phyloP scores from a whole-genome alignment of 257 asterid species.

The Fraxinus americana region DNA sequence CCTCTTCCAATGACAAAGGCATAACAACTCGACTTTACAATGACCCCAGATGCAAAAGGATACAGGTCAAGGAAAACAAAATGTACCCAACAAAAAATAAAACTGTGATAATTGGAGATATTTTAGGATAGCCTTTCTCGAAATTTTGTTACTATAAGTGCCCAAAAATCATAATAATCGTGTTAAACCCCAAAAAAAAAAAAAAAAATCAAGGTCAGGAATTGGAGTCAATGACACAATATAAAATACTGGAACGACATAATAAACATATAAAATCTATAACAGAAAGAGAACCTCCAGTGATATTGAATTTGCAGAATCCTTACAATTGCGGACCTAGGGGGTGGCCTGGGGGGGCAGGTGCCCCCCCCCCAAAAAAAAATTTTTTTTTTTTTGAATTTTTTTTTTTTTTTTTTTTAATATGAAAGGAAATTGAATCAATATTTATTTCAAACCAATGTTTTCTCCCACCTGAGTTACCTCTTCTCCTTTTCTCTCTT shows the following conservation, averaged over 20 bases:
- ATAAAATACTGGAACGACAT: neutral
- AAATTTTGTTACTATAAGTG: neutral
- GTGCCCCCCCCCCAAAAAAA: too few species aligned
- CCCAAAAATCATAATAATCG: neutral
- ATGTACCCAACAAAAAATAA: neutral
- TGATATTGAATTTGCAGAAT: too few species aligned
- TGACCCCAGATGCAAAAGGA: slow-evolving; percentile 32
- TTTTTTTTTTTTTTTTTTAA: too few species aligned
- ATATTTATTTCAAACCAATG: too few species aligned
- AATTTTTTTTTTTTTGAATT: too few species aligned
- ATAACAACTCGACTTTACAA: slow-evolving; percentile 74
- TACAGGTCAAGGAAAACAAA: slow-evolving; percentile 51
- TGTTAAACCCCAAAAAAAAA: neutral
- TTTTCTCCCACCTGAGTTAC: too few species aligned
- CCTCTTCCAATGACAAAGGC: slow-evolving; percentile 97
- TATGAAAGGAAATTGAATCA: too few species aligned
- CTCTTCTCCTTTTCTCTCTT: too few species aligned
- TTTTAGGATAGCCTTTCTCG: slow-evolving; percentile 1
- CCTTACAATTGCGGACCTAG: too few species aligned
- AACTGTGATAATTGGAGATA: neutral
- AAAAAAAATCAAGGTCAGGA: neutral
- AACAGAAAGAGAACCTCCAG: too few species aligned
- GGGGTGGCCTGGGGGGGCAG: too few species aligned
- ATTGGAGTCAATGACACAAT: neutral
- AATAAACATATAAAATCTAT: too few species aligned